These are phyloP conservation scores for Inosperma sp. DNA, from an alignment of 768 basidiomycete genomes.

Conservation along the genomic window DNA sequence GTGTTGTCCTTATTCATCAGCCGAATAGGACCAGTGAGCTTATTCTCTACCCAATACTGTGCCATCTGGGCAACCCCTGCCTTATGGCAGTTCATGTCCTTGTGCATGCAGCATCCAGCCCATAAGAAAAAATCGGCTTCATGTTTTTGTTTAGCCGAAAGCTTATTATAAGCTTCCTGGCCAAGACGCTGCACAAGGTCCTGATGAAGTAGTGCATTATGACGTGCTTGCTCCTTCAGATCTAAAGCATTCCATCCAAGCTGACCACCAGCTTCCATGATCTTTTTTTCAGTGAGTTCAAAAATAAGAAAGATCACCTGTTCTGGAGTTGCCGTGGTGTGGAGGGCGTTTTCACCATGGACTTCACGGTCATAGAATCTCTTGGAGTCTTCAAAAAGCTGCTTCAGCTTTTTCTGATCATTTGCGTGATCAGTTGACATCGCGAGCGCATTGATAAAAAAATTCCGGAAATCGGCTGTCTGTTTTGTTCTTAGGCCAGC, in stretches of 20 bases:
- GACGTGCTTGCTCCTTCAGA: not conserved
- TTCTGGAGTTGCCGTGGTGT: not conserved
- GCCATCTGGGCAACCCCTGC: slow-evolving; percentile 7
- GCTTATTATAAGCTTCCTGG: not conserved
- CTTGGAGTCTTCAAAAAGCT: not conserved
- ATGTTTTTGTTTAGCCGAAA: not conserved
- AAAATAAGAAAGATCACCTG: too few relatives aligned
- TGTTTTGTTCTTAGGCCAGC: slow-evolving; percentile 5
- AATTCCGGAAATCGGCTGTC: not conserved
- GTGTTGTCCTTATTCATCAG: slow-evolving; percentile 25
- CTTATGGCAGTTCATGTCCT: slow-evolving; percentile 9
- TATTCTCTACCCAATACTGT: slow-evolving; percentile 1
- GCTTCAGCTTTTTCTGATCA: not conserved
- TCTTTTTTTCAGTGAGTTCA: not conserved
- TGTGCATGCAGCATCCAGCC: too few relatives aligned
- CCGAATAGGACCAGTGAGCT: slow-evolving; percentile 14
- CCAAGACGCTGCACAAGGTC: not conserved
- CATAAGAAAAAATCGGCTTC: slow-evolving; percentile 2
- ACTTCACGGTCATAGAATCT: not conserved
- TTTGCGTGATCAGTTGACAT: not conserved
- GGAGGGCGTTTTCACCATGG: not conserved
- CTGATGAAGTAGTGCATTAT: slow-evolving; percentile 2
- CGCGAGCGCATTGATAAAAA: not conserved
- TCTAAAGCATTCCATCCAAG: not conserved
- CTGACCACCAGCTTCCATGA: not conserved